Evolutionary conservation across 2,329 filamentous ascomycete genomes (phyloP).

Genomic region (Elsinoe batatas): DNA sequence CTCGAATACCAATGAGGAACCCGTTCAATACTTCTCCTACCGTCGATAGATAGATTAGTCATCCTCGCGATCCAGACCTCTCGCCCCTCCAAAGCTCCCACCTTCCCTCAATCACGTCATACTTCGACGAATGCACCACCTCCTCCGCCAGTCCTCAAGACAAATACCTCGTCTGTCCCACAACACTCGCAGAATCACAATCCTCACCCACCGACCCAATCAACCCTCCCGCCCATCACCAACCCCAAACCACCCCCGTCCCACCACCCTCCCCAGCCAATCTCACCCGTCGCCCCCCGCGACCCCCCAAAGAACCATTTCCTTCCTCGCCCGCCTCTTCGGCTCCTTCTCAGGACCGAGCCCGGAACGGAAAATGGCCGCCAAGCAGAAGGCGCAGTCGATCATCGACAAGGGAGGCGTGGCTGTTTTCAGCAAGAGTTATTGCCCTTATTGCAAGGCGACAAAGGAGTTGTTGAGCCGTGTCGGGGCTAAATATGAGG

Average conservation of each 20-base stretch:
- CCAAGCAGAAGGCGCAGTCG: slow-evolving; percentile 70
- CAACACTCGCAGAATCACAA: no score
- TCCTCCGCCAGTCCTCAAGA: neutral
- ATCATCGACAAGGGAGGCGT: slow-evolving; percentile 87
- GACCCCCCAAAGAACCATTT: neutral
- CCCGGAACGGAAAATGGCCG: slow-evolving; percentile 66
- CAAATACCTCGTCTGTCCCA: neutral
- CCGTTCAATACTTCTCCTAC: neutral
- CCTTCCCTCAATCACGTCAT: neutral
- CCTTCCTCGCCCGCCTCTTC: slow-evolving; percentile 40
- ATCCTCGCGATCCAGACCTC: neutral
- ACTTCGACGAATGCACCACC: slow-evolving; percentile 5
- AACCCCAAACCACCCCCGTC: slow-evolving; percentile 29
- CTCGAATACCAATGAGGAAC: no score
- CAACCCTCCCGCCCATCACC: neutral
- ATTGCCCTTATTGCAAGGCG: slow-evolving; percentile 83
- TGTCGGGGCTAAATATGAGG: slow-evolving; percentile 60
- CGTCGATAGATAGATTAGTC: neutral
- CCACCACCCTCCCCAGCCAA: slow-evolving; percentile 26
- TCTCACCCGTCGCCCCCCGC: slow-evolving; percentile 22
- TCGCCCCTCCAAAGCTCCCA: neutral
- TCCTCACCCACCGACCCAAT: neutral
- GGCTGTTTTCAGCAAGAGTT: slow-evolving; percentile 94
- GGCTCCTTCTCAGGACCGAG: slow-evolving; percentile 58
- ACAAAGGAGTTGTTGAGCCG: slow-evolving; percentile 66